Conservation (phyloP, 164 flowering plant species). For the Sedum album region DNA sequence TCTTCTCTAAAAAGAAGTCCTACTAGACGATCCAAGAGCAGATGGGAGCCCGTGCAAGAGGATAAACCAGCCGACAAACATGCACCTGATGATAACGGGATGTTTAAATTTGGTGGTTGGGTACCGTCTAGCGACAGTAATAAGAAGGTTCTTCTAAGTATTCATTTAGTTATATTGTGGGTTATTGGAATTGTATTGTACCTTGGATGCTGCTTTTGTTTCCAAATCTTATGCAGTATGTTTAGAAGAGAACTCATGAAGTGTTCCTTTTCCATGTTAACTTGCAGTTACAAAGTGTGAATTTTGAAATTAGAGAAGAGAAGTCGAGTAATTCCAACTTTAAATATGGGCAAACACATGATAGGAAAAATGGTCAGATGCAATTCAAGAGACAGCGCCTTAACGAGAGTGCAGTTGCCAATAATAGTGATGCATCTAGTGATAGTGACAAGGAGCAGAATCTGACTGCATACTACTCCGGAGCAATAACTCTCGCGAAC, state of each 20-base stretch:
- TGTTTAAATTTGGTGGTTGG: conserved; percentile 44
- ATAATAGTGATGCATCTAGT: conserved; percentile 69
- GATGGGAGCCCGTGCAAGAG: conserved; percentile 94
- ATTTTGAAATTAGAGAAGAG: conserved; percentile 35
- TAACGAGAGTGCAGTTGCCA: conserved; percentile 35
- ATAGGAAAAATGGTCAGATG: conserved; percentile 35
- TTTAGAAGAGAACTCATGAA: neutral
- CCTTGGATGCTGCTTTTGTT: neutral
- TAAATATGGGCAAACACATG: conserved; percentile 32
- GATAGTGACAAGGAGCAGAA: conserved; percentile 86
- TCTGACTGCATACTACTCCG: conserved; percentile 60
- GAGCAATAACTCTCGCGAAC: conserved; percentile 60
- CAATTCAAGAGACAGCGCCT: conserved; percentile 68
- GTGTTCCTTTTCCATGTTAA: neutral
- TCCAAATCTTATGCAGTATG: neutral
- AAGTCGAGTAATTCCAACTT: conserved; percentile 23
- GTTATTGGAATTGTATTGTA: neutral
- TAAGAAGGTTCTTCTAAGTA: conserved; percentile 22
- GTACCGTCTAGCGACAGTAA: conserved; percentile 29
- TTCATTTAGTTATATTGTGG: neutral
- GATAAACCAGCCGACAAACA: conserved; percentile 46
- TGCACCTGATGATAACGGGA: conserved; percentile 25
- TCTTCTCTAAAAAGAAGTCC: conserved; percentile 60
- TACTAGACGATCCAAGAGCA: conserved; percentile 69
- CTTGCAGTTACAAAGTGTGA: conserved; percentile 49